Evolutionary conservation across 495 filamentous ascomycete species (phyloP).

Genomic region (Thozetella sp.): DNA sequence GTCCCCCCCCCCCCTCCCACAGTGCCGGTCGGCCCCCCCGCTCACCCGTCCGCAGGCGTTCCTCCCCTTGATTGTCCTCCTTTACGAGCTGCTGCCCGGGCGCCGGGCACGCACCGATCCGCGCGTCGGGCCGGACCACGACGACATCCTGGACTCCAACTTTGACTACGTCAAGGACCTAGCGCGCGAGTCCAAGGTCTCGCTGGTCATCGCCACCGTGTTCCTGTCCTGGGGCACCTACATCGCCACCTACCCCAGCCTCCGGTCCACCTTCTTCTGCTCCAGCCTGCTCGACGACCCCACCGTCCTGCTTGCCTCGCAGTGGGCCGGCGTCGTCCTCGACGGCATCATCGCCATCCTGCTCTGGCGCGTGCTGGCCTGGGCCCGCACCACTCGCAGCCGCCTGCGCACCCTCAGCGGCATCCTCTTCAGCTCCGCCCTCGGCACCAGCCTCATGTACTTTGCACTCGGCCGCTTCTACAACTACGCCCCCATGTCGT

Average conservation of each 20-base stretch:
- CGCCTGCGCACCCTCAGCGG: slow-evolving; percentile 36
- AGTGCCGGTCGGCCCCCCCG: background rate
- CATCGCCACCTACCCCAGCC: slow-evolving; percentile 15
- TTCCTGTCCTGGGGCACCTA: slow-evolving; percentile 32
- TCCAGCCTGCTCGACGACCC: slow-evolving; percentile 26
- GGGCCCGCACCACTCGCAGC: slow-evolving; percentile 41
- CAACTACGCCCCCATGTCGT: slow-evolving; percentile 8
- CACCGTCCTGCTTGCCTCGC: slow-evolving; percentile 24
- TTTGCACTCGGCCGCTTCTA: slow-evolving; percentile 6
- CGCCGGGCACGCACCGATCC: slow-evolving; percentile 17
- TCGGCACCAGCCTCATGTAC: slow-evolving; percentile 19
- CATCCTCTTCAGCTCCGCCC: slow-evolving; percentile 28
- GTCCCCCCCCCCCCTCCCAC: background rate
- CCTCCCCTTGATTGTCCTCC: slow-evolving; percentile 33
- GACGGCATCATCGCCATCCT: slow-evolving; percentile 40
- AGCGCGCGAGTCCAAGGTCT: slow-evolving; percentile 27
- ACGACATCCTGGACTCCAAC: slow-evolving; percentile 36
- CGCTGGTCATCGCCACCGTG: slow-evolving; percentile 22
- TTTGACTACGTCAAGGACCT: slow-evolving; percentile 36
- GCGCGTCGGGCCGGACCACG: slow-evolving; percentile 14
- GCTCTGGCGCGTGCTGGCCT: slow-evolving; percentile 46
- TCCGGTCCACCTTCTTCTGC: slow-evolving; percentile 44
- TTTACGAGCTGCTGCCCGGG: slow-evolving; percentile 37
- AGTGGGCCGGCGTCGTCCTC: slow-evolving; percentile 38
- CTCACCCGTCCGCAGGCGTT: slow-evolving; percentile 27